Conservation (phyloP, 805 yeast genomes). For the Candida khao-thaluensis region DNA sequence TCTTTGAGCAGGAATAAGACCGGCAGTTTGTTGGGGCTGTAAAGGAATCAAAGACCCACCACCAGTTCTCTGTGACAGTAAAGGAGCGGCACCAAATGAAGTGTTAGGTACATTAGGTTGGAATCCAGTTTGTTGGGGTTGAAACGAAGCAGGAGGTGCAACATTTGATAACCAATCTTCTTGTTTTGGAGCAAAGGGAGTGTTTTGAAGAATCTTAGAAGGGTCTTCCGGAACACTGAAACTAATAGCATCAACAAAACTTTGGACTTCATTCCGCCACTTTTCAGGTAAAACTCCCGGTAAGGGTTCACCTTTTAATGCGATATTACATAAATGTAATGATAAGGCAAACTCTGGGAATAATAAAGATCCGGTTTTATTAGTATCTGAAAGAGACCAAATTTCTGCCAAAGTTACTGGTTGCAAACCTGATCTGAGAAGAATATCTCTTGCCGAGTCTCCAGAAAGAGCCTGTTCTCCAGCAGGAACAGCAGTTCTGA, state of each 20-base stretch:
- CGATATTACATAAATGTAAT: slow-evolving; percentile 78
- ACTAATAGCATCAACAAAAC: slow-evolving; percentile 86
- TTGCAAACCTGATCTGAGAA: slow-evolving; percentile 74
- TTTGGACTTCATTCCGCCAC: slow-evolving; percentile 78
- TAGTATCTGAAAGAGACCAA: slow-evolving; percentile 91
- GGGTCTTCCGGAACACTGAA: slow-evolving; percentile 69
- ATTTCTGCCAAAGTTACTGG: slow-evolving; percentile 78
- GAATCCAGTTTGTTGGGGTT: slow-evolving; percentile 46
- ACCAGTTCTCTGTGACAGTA: slow-evolving; percentile 44
- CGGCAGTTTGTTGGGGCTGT: background rate
- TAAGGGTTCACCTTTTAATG: slow-evolving; percentile 72
- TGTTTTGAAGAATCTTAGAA: slow-evolving; percentile 37
- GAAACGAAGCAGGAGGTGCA: slow-evolving; percentile 14
- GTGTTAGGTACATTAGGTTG: slow-evolving; percentile 21
- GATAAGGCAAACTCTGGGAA: slow-evolving; percentile 95
- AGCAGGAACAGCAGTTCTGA: slow-evolving; percentile 70
- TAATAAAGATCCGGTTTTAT: slow-evolving; percentile 76
- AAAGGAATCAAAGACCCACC: background rate
- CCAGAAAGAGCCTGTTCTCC: slow-evolving; percentile 72
- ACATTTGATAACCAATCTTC: slow-evolving; percentile 35
- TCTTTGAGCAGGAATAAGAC: slow-evolving; percentile 11
- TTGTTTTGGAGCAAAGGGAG: slow-evolving; percentile 38
- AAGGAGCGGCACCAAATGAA: slow-evolving; percentile 17
- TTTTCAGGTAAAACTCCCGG: slow-evolving; percentile 72
- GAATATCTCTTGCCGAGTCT: slow-evolving; percentile 72